These are phyloP conservation scores for Ogataea trehaloabstinens DNA, from an alignment of 805 yeast species.

Conservation along the genomic window DNA sequence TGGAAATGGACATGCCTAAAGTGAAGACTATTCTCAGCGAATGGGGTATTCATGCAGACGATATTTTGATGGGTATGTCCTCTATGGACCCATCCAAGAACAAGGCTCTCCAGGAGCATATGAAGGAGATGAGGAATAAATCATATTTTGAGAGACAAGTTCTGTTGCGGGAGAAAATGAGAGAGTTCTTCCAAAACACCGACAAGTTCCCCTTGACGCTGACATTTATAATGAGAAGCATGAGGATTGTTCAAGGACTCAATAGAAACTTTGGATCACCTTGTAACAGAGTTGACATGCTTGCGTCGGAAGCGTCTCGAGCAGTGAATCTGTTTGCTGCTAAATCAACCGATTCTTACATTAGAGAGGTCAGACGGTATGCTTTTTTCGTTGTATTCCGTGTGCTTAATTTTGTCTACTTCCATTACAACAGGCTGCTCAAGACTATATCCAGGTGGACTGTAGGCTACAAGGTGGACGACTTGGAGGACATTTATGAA, in stretches of 20 bases:
- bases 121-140: slow-evolving; percentile 28
- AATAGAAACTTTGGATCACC: slow-evolving; percentile 69
- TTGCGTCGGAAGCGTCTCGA: slow-evolving; percentile 54
- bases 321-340: slow-evolving; percentile 18
- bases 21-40: slow-evolving; percentile 45
- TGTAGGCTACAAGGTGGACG: slow-evolving; percentile 32
- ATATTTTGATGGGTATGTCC: slow-evolving; percentile 57
- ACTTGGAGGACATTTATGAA: slow-evolving; percentile 45
- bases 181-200: slow-evolving; percentile 57
- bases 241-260: slow-evolving; percentile 71
- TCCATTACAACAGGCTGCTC: slow-evolving; percentile 18
- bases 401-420: slow-evolving; percentile 27
- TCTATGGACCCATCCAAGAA: slow-evolving; percentile 42
- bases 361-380: slow-evolving; percentile 13
- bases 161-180: slow-evolving; percentile 45
- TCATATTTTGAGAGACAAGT: slow-evolving; percentile 42
- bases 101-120: slow-evolving; percentile 20
- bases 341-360: slow-evolving; percentile 10
- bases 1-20: slow-evolving; percentile 48
- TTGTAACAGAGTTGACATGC: slow-evolving; percentile 64
- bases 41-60: slow-evolving; percentile 74
- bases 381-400: slow-evolving; percentile 15
- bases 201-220: slow-evolving; percentile 65
- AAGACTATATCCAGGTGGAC: slow-evolving; percentile 5
- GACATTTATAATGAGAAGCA: slow-evolving; percentile 63